Percentiles rank a stretch among this genome's conserved stretches.
These are phyloP conservation scores for Globisporangium cystogenes DNA, from an alignment of 352 stramenopile genomes.

Conservation along the genomic window DNA sequence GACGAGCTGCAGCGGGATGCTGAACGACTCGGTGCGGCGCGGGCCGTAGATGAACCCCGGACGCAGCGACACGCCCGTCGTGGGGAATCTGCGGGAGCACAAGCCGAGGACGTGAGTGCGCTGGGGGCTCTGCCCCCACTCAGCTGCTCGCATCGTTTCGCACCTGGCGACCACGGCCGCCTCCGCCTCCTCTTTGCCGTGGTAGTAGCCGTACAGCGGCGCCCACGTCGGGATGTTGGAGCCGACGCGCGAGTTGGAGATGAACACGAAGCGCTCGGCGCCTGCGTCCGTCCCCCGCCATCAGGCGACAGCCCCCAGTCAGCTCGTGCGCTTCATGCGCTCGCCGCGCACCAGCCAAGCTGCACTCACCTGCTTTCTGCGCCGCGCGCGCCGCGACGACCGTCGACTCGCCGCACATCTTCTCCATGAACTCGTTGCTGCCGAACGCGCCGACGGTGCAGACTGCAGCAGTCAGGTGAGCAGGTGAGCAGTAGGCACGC, in stretches of 20 bases:
- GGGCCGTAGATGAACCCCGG: slow-evolving; percentile 90
- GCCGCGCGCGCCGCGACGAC: slow-evolving; percentile 72
- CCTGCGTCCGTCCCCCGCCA: slow-evolving; percentile 10
- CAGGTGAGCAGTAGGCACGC: not conserved
- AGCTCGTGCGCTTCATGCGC: not conserved
- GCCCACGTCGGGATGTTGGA: slow-evolving; percentile 63
- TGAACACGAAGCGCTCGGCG: slow-evolving; percentile 82
- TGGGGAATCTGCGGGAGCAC: slow-evolving; percentile 41
- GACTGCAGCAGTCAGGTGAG: slow-evolving; percentile 28
- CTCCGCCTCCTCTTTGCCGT: slow-evolving; percentile 87
- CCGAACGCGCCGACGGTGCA: slow-evolving; percentile 88
- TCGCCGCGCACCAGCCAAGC: not conserved
- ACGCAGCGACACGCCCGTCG: slow-evolving; percentile 72
- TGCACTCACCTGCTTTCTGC: slow-evolving; percentile 42
- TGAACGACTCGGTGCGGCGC: slow-evolving; percentile 56
- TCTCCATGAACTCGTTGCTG: slow-evolving; percentile 86
- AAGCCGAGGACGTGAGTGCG: not conserved
- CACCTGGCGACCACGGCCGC: slow-evolving; percentile 57
- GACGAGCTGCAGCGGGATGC: slow-evolving; percentile 69
- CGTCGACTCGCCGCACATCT: slow-evolving; percentile 85
- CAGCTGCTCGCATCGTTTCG: not conserved
- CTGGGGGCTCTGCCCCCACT: not conserved
- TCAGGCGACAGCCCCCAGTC: too few species aligned
- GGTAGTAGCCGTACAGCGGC: slow-evolving; percentile 86
- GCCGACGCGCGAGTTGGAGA: slow-evolving; percentile 90